Evolutionary conservation across 805 yeast genomes (phyloP).

Genomic region (Isabelozyma rhagii): DNA sequence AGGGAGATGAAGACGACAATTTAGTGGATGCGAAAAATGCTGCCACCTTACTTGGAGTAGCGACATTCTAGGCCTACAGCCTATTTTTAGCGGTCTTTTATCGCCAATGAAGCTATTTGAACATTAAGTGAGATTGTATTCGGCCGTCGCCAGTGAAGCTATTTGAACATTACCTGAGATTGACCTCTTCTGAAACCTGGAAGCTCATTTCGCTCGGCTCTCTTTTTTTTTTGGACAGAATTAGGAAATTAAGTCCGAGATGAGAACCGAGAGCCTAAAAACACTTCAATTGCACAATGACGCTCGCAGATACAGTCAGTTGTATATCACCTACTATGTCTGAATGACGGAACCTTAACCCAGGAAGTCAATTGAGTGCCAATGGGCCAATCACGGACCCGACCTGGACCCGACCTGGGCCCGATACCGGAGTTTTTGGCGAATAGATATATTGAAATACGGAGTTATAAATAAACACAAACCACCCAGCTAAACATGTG

Average conservation of each 20-base stretch:
- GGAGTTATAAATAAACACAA: not conserved
- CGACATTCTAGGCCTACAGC: slow-evolving; percentile 49
- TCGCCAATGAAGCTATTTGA: too few species aligned
- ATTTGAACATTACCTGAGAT: too few species aligned
- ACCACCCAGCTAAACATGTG: not conserved
- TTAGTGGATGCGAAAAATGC: slow-evolving; percentile 74
- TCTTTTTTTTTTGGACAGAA: not conserved
- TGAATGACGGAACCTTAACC: not conserved
- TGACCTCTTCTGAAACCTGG: too few species aligned
- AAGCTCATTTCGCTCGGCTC: too few species aligned
- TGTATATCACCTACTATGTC: too few species aligned
- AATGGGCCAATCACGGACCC: not conserved
- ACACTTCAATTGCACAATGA: too few species aligned
- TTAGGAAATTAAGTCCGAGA: not conserved
- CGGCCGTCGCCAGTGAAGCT: too few species aligned
- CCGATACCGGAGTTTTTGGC: not conserved
- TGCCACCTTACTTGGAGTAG: slow-evolving; percentile 73
- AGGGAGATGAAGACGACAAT: slow-evolving; percentile 19
- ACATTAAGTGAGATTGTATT: too few species aligned
- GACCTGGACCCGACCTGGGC: not conserved
- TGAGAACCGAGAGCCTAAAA: not conserved
- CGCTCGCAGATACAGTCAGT: too few species aligned
- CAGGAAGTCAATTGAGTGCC: too few species aligned
- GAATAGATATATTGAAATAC: not conserved
- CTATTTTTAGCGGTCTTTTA: not conserved